Conservation (phyloP, 768 basidiomycete genomes). For the Trametes villosa region DNA sequence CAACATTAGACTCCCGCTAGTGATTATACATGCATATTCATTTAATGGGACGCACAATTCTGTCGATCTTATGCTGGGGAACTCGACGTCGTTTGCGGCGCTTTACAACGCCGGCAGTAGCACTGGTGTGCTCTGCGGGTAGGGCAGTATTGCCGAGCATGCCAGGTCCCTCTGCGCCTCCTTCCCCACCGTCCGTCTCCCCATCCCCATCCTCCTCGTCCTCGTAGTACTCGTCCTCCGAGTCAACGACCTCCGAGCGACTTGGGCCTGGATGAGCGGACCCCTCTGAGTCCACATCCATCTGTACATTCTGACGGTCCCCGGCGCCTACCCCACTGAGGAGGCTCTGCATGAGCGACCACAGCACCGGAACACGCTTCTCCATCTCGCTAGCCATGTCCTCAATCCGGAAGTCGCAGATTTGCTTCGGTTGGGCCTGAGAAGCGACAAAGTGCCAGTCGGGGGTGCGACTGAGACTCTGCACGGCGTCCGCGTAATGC, state of each 20-base stretch:
- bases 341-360: too few species aligned
- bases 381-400: neutral
- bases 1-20: slow-evolving; percentile 26
- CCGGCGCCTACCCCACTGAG: too few species aligned
- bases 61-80: neutral
- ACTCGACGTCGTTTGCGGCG: too few species aligned
- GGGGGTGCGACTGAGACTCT: neutral
- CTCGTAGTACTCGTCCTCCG: too few species aligned
- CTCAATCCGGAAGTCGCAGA: slow-evolving; percentile 3
- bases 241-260: too few species aligned
- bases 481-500: neutral
- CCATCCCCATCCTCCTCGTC: neutral
- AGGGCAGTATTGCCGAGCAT: too few species aligned
- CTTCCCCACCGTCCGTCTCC: neutral
- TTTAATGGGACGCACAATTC: too few species aligned
- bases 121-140: too few species aligned
- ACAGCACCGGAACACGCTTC: neutral
- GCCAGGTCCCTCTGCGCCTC: neutral
- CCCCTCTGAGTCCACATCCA: too few species aligned
- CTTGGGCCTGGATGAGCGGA: too few species aligned
- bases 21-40: neutral
- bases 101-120: too few species aligned
- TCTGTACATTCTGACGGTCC: too few species aligned
- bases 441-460: slow-evolving; percentile 3
- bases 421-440: neutral